These are phyloP conservation scores for Neonectria neomacrospora DNA, from an alignment of 2,329 filamentous ascomycete species.

Conservation along the genomic window DNA sequence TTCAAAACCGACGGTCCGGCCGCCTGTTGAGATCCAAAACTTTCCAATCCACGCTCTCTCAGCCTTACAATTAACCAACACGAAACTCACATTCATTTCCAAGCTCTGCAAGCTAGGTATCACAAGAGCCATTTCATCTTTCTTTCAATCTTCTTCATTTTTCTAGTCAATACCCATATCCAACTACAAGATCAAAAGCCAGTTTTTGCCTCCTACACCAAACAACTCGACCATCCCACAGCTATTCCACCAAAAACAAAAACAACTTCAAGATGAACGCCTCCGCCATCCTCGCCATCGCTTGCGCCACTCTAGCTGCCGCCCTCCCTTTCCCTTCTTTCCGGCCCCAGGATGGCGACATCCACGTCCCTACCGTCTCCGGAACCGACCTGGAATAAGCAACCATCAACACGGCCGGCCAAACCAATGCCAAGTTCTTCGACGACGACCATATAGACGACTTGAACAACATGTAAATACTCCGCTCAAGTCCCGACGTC, in stretches of 20 bases:
- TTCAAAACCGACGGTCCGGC: background rate
- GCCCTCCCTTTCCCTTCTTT: slow-evolving; percentile 15
- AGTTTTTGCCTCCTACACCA: background rate
- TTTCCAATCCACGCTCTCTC: background rate
- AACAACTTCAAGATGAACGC: slow-evolving; percentile 18
- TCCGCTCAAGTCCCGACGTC: background rate
- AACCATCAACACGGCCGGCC: background rate
- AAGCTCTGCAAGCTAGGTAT: background rate
- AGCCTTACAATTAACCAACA: background rate
- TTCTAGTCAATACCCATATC: background rate
- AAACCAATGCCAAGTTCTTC: background rate
- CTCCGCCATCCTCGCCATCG: slow-evolving; percentile 15
- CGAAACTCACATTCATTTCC: background rate
- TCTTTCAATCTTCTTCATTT: background rate
- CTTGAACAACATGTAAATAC: slow-evolving; percentile 2
- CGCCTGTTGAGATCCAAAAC: background rate
- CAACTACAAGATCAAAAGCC: background rate
- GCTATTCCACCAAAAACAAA: background rate
- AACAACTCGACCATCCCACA: background rate
- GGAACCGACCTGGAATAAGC: slow-evolving; percentile 21
- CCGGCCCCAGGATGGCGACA: slow-evolving; percentile 8
- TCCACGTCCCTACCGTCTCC: slow-evolving; percentile 15
- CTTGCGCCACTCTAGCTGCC: slow-evolving; percentile 16
- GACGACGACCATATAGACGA: background rate
- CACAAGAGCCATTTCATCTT: background rate